phyloP scores from a whole-genome alignment of 2,329 filamentous ascomycete genomes.

The Monascus ruber region DNA sequence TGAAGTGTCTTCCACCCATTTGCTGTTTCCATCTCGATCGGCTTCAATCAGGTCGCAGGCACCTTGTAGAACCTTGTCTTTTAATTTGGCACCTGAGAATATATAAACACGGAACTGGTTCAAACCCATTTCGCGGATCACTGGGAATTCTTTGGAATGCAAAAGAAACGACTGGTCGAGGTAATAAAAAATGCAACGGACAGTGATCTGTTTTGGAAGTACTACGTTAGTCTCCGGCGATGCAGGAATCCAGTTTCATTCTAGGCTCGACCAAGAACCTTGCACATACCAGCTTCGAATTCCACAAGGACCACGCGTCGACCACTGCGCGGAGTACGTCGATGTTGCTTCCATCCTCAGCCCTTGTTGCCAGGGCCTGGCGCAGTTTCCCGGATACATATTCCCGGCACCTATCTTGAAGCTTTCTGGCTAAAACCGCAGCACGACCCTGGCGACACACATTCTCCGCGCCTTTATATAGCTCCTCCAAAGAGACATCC shows the following conservation, averaged over 20 bases:
- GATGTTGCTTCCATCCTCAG: conserved; percentile 46
- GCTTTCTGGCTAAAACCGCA: conserved; percentile 52
- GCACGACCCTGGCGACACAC: conserved; percentile 71
- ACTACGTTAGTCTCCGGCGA: not conserved
- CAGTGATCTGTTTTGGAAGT: conserved; percentile 46
- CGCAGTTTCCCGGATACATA: conserved; percentile 51
- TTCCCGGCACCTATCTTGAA: conserved; percentile 54
- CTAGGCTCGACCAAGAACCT: not conserved
- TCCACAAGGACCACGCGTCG: conserved; percentile 66
- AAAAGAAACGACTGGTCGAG: conserved; percentile 83
- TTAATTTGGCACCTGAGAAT: conserved; percentile 43
- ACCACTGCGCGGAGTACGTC: conserved; percentile 52
- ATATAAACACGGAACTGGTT: conserved; percentile 58
- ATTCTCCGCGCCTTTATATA: conserved; percentile 87
- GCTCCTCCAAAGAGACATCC: conserved; percentile 66
- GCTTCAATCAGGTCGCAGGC: conserved; percentile 65
- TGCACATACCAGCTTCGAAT: conserved; percentile 55
- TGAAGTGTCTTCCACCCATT: conserved; percentile 45
- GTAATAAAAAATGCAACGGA: conserved; percentile 87
- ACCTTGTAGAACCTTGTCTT: conserved; percentile 49
- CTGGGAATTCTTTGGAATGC: conserved; percentile 55
- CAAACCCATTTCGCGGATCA: conserved; percentile 73
- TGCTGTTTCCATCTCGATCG: conserved; percentile 50
- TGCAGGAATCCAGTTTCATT: too few species aligned
- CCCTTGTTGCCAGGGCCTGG: conserved; percentile 45